These are phyloP conservation scores for Sclerotiophoma versabilis DNA, from an alignment of 2,329 filamentous ascomycete species.

Conservation along the genomic window DNA sequence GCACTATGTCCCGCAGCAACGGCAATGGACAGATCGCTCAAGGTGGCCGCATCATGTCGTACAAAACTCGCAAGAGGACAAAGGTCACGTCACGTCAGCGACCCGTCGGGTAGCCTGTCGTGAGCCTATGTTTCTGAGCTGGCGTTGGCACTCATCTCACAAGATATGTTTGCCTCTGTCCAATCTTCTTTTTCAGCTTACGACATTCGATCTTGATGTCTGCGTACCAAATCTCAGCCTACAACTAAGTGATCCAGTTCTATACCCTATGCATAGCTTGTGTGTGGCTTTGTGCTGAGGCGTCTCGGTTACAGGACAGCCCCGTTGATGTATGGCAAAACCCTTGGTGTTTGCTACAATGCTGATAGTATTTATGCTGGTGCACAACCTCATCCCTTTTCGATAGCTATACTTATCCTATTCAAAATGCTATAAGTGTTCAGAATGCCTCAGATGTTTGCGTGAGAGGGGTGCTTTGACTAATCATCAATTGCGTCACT, in stretches of 20 bases:
- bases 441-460: background rate
- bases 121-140: background rate
- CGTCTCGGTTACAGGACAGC: background rate
- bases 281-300: background rate
- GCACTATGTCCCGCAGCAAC: constrained; percentile 83
- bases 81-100: constrained; percentile 23
- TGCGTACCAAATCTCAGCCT: background rate
- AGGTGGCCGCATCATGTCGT: constrained; percentile 61
- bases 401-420: too few relatives aligned
- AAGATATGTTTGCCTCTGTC: background rate
- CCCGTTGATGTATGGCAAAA: too few relatives aligned
- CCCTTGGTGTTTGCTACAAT: too few relatives aligned
- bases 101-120: constrained; percentile 1
- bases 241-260: background rate
- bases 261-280: constrained; percentile 18
- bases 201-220: background rate
- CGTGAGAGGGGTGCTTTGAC: constrained; percentile 25
- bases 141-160: background rate
- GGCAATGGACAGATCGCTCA: constrained; percentile 61
- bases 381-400: too few relatives aligned
- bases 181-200: background rate
- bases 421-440: too few relatives aligned
- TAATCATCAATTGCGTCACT: constrained; percentile 38
- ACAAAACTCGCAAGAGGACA: constrained; percentile 40
- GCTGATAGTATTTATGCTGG: too few relatives aligned